Evolutionary conservation across 257 asterid species (phyloP), one percentile per base, ranked within the genome.

Genomic region (Nicotiana obtusifolia): DNA sequence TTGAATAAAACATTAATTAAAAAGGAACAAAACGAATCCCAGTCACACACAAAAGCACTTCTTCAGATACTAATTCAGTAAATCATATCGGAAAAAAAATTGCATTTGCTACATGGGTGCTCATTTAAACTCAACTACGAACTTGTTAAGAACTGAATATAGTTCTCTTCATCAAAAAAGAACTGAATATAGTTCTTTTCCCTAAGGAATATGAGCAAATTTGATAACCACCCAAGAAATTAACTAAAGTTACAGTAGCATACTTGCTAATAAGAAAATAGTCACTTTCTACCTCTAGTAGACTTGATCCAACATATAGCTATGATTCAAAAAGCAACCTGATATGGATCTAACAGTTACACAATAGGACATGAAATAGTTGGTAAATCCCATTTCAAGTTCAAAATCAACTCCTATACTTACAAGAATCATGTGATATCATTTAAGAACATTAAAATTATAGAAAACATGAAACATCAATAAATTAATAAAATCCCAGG

Each of bases 341-440:
- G 59, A 71, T 20, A 73, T 26, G 26, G 52, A 73, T 22, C 37
- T 16, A 73, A 24, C 24, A 49, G 41, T 24, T 41, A 26, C 41
- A 75, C 62, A 49, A 26, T 10, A 49, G 62, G 62, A 33, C 24
- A 75, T 22, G 62, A 75, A 71, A 71, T 44, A 71, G 78, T 44
- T n/a, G 78, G 37, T 44, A 44, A 71, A 71, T 71, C 78, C 31
- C 59, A 71, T 71, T 44, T 71, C 59, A 71, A 44, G 47, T 44
- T 44, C 37, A 71, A 71, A 71, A 44, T 33, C 78, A 71, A 44
- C 79, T 75, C 52, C 62, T 75, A 75, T 15, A 49, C 44, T 33
- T 15, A 75, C 24, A 75, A 75, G 24, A 22, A 49, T 75, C 61
- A 26, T 49, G 62, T 49, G 62, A 75, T 75, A 26, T 75, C 62